A percentile compares a stretch with the other conserved stretches of the same genome.
Evolutionary conservation across 495 filamentous ascomycete species (phyloP).

Genomic region (Xylaria nigripes): DNA sequence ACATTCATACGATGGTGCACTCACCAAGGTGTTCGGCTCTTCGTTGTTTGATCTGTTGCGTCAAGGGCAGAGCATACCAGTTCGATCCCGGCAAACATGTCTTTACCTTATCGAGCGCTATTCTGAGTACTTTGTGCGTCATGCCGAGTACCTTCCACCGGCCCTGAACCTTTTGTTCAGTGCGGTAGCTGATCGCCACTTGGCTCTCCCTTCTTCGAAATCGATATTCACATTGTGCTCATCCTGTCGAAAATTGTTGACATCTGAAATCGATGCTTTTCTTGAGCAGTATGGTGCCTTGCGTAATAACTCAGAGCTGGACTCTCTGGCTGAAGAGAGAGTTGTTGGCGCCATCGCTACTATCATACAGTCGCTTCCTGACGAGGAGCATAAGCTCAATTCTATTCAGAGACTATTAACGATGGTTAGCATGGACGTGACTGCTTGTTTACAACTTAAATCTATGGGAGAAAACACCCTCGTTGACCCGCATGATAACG

Average conservation of each 20-base stretch:
- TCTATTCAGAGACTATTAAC: constrained; percentile 57
- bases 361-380: constrained; percentile 69
- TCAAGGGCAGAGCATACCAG: constrained; percentile 48
- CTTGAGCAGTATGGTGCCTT: constrained; percentile 62
- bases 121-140: constrained; percentile 70
- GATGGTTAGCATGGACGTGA: constrained; percentile 56
- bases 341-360: constrained; percentile 76
- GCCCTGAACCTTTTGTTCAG: constrained; percentile 77
- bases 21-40: constrained; percentile 63
- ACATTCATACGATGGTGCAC: constrained; percentile 52
- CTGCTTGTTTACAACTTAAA: constrained; percentile 31
- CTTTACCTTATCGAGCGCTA: constrained; percentile 72
- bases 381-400: constrained; percentile 52
- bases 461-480: constrained; percentile 19
- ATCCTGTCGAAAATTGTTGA: constrained; percentile 65
- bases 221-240: constrained; percentile 75
- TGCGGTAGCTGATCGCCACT: constrained; percentile 55
- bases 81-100: constrained; percentile 67
- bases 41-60: constrained; percentile 53
- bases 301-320: constrained; percentile 53
- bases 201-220: constrained; percentile 65
- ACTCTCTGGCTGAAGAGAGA: constrained; percentile 65
- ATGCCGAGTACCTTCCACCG: constrained; percentile 59
- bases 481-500: constrained; percentile 29
- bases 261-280: constrained; percentile 64